A percentile compares a stretch with the other conserved stretches of the same genome.
Conservation (phyloP, 2,329 filamentous ascomycete genomes). For the Aureobasidium uvarum region DNA sequence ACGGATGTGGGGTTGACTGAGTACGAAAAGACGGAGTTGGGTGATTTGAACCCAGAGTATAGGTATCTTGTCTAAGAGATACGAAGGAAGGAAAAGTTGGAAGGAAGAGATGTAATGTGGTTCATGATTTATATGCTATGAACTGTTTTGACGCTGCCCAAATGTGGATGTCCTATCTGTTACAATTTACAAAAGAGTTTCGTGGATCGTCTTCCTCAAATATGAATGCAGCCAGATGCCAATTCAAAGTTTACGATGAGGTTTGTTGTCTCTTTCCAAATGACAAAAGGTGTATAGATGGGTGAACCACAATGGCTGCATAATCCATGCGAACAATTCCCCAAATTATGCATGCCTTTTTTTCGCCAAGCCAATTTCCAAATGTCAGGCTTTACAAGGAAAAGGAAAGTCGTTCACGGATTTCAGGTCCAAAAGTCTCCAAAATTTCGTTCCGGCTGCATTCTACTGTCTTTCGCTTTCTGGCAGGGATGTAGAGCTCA, state of each 20-base stretch:
- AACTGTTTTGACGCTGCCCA: too few relatives aligned
- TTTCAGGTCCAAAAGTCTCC: not conserved
- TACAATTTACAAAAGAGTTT: too few relatives aligned
- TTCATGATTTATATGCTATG: not conserved
- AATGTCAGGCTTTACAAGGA: too few relatives aligned
- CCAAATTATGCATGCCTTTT: too few relatives aligned
- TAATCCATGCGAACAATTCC: too few relatives aligned
- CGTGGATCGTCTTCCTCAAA: too few relatives aligned
- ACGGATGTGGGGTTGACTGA: constrained; percentile 55
- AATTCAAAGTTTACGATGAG: too few relatives aligned
- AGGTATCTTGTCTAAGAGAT: constrained; percentile 52
- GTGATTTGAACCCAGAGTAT: constrained; percentile 60
- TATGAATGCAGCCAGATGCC: not conserved
- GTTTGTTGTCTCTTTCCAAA: not conserved
- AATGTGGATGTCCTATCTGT: too few relatives aligned
- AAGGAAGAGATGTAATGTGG: not conserved
- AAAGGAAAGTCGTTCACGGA: too few relatives aligned
- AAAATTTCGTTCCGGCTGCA: not conserved
- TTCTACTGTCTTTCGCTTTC: not conserved
- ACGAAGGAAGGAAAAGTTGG: not conserved
- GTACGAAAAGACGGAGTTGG: constrained; percentile 61
- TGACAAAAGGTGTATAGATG: too few relatives aligned
- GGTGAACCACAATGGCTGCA: too few relatives aligned
- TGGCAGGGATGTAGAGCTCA: not conserved
- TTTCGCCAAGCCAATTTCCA: too few relatives aligned